Evolutionary conservation across 306 rosid species (phyloP), one percentile per base, ranked within the genome.

Genomic region (Dryas octopetala): DNA sequence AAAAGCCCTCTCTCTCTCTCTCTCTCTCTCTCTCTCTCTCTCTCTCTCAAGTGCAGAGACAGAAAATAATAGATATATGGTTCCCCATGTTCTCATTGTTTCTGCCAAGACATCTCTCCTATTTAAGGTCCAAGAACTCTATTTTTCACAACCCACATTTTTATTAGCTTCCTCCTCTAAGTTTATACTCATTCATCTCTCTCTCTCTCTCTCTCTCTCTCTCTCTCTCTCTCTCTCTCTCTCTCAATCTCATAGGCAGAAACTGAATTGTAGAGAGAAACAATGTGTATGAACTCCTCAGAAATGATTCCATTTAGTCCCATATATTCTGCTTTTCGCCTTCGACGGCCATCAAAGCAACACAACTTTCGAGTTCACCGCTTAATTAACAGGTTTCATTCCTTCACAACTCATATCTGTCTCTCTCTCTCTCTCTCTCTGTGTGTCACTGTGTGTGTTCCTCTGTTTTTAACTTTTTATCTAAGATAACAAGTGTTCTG

Each of bases 211-310:
- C n/a, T n/a, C n/a, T n/a, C n/a, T n/a, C n/a, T 63, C 73, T 80
- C 74, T 70, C 80, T 78, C 81, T 84, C 83, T 79, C 79, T 63
- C 77, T 51, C 73, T 47, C 72, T 64, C 83, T 85, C 74, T 52
- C 74, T 75, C 74, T 40, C 80, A 74, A 70, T 79, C 80, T 86
- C 75, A 58, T 58, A 14, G 46, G 50, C 50, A 55, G 26, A 15
- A 55, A 55, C 26, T 45, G 45, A 44, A 58, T 23, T 71, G 64
- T n/a, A 26, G 1, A 45, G n/a, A 16, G 60, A 54, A 78, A 76
- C 19, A 60, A 62, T 70, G 91, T 91, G 93, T 68, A 79, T 80
- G 74, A 80, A 83, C 80, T 76, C 86, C 55, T 89, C 87, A 51
- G 66, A 70, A 57, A 72, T 73, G 19, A 69, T 74, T 46, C 62